Evolutionary conservation across 2,329 filamentous ascomycete genomes (phyloP).

Genomic region (Fusarium sp.): DNA sequence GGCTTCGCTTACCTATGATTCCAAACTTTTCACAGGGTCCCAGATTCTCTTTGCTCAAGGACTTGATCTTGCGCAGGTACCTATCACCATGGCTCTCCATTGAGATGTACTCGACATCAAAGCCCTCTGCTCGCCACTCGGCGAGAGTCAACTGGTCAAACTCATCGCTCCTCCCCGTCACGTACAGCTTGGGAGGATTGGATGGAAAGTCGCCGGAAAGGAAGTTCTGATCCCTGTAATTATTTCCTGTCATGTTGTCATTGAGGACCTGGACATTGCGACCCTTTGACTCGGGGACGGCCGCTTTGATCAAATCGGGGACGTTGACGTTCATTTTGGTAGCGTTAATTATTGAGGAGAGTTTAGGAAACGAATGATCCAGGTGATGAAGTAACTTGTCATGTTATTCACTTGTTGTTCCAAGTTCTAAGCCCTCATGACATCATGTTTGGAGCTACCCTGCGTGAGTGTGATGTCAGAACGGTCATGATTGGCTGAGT

Average conservation of each 20-base stretch:
- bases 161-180: conserved; percentile 57
- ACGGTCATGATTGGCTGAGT: not conserved
- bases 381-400: not conserved
- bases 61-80: conserved; percentile 51
- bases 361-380: not conserved
- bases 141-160: conserved; percentile 54
- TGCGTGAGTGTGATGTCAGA: not conserved
- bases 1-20: conserved; percentile 52
- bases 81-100: conserved; percentile 51
- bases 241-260: conserved; percentile 45
- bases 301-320: conserved; percentile 46
- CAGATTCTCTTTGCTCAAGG: conserved; percentile 48
- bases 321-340: conserved; percentile 44
- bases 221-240: conserved; percentile 57
- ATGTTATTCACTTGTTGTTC: not conserved
- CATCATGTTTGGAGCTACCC: not conserved
- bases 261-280: conserved; percentile 49
- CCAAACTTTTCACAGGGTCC: conserved; percentile 58
- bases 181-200: conserved; percentile 53
- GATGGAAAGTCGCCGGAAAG: conserved; percentile 56
- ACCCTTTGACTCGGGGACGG: conserved; percentile 47
- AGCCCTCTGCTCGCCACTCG: conserved; percentile 58
- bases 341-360: not conserved
- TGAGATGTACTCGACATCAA: conserved; percentile 57
- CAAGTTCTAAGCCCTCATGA: not conserved